Evolutionary conservation across 306 rosid species (phyloP), one percentile per base, ranked within the genome.

Genomic region (Ceratonia siliqua): DNA sequence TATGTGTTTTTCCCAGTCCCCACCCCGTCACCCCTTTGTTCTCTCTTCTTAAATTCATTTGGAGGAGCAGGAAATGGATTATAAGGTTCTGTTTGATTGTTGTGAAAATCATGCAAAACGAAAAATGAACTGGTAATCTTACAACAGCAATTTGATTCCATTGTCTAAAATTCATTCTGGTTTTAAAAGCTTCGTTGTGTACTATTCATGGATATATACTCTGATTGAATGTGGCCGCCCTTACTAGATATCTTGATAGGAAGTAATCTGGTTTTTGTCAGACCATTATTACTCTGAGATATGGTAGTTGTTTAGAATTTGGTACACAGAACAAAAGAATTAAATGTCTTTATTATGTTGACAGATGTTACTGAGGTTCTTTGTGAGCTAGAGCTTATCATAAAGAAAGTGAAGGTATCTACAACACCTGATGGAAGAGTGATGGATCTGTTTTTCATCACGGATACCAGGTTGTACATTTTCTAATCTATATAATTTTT

Each of bases 401-500:
- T 94, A 57, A 81, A 87, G 74, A 94, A 89, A 87, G 97, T 94
- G 78, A 94, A 94, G 89, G 95, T 94, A 35, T 94, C 97, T 41
- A 92, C 95, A 17, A 94, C 97, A 17, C 99, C 99, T 1, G 99
- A 94, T 77, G 97, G 93, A 62, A 92, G 75, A 92, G 97, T 92
- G 69, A 86, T 94, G 88, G 96, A 94, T 81, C 85, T 94, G 74
- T 94, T 94, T 87, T 90, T 94, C 87, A 79, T 94, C 89, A 86
- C 92, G 25, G 99, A 94, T 66, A 77, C 88, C 80, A 94, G 98
- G 98, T 91, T 75, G 50, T 14, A 24, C 59, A 45, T 79, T 75
- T 79, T 76, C 58, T 43, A 52, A 38, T 38, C 3, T 25, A 21
- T 24, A 22, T 33, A 56, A 56, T 70, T 17, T 35, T 22, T 8